These are phyloP conservation scores for Carallia pectinifolia DNA, from an alignment of 345 rosid genomes.

Conservation along the genomic window DNA sequence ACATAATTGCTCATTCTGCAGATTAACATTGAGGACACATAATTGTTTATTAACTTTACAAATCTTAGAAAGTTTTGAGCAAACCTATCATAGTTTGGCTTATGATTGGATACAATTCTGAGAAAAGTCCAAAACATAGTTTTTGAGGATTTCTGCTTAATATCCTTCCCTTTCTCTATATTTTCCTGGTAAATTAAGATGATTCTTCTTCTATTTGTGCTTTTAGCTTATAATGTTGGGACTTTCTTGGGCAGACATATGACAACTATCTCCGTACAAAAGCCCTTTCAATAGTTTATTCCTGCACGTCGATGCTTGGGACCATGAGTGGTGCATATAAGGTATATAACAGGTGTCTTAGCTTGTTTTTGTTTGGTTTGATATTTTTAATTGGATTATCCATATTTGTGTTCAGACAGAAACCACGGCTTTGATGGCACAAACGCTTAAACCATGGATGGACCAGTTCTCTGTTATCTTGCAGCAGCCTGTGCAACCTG, in stretches of 20 bases:
- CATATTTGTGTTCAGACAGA: constrained; percentile 60
- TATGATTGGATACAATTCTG: background rate
- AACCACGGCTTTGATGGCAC: constrained; percentile 50
- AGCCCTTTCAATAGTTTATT: constrained; percentile 80
- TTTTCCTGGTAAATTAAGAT: background rate
- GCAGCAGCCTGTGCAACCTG: constrained; percentile 66
- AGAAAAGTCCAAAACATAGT: background rate
- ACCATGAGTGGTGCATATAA: constrained; percentile 76
- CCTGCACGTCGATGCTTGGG: constrained; percentile 75
- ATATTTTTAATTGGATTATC: constrained; percentile 31
- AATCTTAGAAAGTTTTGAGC: background rate
- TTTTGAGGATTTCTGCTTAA: background rate
- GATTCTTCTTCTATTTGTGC: constrained; percentile 6
- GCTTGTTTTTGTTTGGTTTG: constrained; percentile 16
- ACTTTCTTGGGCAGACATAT: constrained; percentile 52
- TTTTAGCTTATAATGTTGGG: constrained; percentile 13
- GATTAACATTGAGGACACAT: background rate
- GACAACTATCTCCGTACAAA: constrained; percentile 64
- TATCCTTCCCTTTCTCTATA: background rate
- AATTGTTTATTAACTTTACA: background rate
- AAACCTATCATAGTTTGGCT: background rate
- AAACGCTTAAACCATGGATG: constrained; percentile 75
- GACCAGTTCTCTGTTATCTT: constrained; percentile 62
- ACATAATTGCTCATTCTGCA: background rate
- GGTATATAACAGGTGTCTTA: constrained; percentile 40